A percentile compares a stretch with the other conserved stretches of the same genome.
These are phyloP conservation scores for Sporisorium graminicola DNA, from an alignment of 1,284 basidiomycete genomes.

Conservation along the genomic window DNA sequence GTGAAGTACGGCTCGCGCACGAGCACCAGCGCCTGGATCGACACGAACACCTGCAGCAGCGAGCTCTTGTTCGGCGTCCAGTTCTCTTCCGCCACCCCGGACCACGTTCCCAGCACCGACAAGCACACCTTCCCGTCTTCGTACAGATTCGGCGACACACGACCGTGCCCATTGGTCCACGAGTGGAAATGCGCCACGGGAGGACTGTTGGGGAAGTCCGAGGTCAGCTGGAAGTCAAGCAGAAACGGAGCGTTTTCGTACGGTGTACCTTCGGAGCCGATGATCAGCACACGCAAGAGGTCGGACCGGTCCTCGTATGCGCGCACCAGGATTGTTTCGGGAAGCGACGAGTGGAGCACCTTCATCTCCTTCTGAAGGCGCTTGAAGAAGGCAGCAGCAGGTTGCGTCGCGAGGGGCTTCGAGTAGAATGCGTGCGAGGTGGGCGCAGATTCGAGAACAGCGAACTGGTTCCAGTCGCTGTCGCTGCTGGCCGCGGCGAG, in stretches of 20 bases:
- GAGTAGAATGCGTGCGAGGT: conserved; percentile 48
- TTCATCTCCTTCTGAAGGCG: conserved; percentile 86
- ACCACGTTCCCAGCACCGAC: conserved; percentile 91
- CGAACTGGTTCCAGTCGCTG: conserved; percentile 47
- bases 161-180: conserved; percentile 93
- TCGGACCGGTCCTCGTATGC: conserved; percentile 82
- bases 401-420: conserved; percentile 16
- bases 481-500: conserved; percentile 25
- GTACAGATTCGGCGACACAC: conserved; percentile 81
- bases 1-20: conserved; percentile 83
- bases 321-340: conserved; percentile 71
- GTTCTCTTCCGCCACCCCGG: conserved; percentile 73
- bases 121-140: conserved; percentile 96
- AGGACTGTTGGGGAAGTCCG: conserved; percentile 82
- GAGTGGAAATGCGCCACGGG: conserved; percentile 90
- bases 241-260: conserved; percentile 88
- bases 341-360: conserved; percentile 79
- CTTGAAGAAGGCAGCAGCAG: conserved; percentile 78
- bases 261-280: conserved; percentile 92
- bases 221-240: conserved; percentile 88
- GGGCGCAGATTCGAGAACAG: conserved; percentile 54
- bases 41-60: conserved; percentile 89
- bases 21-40: conserved; percentile 91
- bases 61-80: conserved; percentile 79
- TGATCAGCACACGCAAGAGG: conserved; percentile 86